Conservation (phyloP, 345 rosid species). For the Salix viminalis region DNA sequence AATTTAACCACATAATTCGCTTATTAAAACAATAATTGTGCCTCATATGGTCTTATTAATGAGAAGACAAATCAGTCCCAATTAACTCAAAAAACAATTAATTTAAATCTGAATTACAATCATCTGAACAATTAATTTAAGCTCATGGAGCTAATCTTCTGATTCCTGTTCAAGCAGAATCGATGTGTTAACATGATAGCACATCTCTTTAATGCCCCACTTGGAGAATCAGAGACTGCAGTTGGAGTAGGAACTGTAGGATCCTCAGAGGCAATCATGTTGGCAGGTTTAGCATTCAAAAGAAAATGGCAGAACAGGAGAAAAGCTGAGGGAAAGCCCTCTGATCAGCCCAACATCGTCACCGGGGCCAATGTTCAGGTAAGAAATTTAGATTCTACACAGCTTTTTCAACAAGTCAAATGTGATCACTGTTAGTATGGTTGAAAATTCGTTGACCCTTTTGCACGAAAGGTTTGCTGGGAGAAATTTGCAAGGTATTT, state of each 20-base stretch:
- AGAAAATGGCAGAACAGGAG: slow-evolving; percentile 3
- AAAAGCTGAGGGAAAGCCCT: slow-evolving; percentile 1
- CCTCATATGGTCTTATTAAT: no score
- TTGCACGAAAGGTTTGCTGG: slow-evolving; percentile 14
- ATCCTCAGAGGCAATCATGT: slow-evolving; percentile 1
- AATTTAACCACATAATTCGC: no score
- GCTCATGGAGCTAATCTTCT: not conserved
- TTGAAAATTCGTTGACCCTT: not conserved
- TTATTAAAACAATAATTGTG: no score
- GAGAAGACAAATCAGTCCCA: no score
- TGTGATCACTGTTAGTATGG: not conserved
- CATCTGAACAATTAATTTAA: not conserved
- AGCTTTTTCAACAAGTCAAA: not conserved
- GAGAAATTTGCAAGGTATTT: slow-evolving; percentile 31
- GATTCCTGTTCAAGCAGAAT: not conserved
- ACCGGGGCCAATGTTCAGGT: slow-evolving; percentile 8
- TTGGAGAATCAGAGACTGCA: slow-evolving; percentile 23
- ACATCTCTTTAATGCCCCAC: slow-evolving; percentile 21
- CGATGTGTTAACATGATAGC: slow-evolving; percentile 31
- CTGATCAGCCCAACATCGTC: slow-evolving; percentile 5
- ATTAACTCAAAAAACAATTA: no score
- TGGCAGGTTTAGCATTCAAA: slow-evolving; percentile 3
- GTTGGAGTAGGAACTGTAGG: slow-evolving; percentile 6
- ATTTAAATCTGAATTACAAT: no score
- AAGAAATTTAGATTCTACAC: not conserved